Evolutionary conservation across 306 rosid genomes (phyloP).

Genomic region (Prunus dulcis): DNA sequence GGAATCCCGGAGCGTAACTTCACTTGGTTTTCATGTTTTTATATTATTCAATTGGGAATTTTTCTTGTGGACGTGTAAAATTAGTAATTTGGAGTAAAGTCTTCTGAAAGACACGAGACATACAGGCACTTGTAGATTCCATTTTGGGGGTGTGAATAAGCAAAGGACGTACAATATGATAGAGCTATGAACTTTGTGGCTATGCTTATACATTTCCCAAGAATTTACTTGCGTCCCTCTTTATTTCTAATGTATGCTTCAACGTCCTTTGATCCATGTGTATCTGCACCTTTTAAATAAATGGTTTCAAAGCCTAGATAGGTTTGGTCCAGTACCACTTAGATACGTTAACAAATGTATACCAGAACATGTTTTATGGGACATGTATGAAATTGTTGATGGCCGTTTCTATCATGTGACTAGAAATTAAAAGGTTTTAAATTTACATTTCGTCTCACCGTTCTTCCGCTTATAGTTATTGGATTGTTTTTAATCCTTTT

Average conservation of each 20-base stretch:
- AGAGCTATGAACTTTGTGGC: conserved; percentile 38
- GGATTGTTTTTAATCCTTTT: too few species aligned
- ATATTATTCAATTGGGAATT: conserved; percentile 22
- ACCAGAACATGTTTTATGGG: too few species aligned
- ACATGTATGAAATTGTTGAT: too few species aligned
- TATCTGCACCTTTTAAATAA: conserved; percentile 4
- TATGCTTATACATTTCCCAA: conserved; percentile 23
- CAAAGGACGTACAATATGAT: conserved; percentile 28
- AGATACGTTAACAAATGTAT: too few species aligned
- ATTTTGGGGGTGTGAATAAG: conserved; percentile 46
- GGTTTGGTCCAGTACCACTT: too few species aligned
- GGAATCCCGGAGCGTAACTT: conserved; percentile 44
- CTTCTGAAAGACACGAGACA: conserved; percentile 26
- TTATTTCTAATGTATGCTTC: not conserved
- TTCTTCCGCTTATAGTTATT: too few species aligned
- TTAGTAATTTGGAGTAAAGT: conserved; percentile 23
- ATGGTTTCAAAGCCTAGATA: not conserved
- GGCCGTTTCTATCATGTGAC: too few species aligned
- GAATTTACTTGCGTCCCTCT: not conserved
- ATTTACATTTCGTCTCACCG: too few species aligned
- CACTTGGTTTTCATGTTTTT: conserved; percentile 1
- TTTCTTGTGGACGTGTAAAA: conserved; percentile 37
- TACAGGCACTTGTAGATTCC: conserved; percentile 34
- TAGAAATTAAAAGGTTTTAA: too few species aligned
- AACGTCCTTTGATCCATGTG: not conserved